Evolutionary conservation across 2,329 filamentous ascomycete genomes (phyloP), one percentile per base, ranked within the genome.

Genomic region (Pezicula radicicola): DNA sequence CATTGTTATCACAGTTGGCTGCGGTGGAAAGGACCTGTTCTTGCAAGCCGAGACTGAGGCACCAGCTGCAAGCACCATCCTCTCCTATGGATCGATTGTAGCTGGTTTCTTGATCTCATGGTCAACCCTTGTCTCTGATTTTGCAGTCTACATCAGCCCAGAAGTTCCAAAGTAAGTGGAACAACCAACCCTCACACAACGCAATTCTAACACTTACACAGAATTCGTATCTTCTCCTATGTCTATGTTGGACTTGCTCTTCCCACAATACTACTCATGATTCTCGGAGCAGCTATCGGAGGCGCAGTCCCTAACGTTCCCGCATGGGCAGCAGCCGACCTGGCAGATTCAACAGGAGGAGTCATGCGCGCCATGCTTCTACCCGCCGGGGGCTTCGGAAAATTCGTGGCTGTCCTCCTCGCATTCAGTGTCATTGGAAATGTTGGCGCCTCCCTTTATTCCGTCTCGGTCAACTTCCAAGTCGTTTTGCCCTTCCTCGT

Each of bases 61-160:
- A 19, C 67, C 75, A 0, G 64, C 78, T 0, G 74, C 79, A 0
- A 63, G 70, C 2, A 66, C 71, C 9, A 66, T 84, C 2, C 62
- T 85, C 5, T 77, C 73, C 27, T 87, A 82, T 56, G 81, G 75
- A 46, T 82, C 81, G 68, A 75, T 85, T 48, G 76, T 87, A 3
- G 81, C 83, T 0, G 80, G 79, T 0, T 85, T 84, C 63, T 78
- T 85, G 72, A 75, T 87, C 2, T 82, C 84, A 0, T 87, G 80
- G 75, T 78, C 75, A 3, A 76, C 75, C 2, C 70, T 85, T 21
- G 74, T 80, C 0, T 81, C 78, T 18, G 83, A 86, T 61, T 77
- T 85, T 51, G 79, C 79, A 0, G 81, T 81, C 0, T 87, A 86
- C 60, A 75, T 84, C 49, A 73, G 79, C 48, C 81, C 81, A 19